Percentiles rank a stretch among this genome's conserved stretches.
Evolutionary conservation across 2,329 filamentous ascomycete genomes (phyloP).

Genomic region (Ilyonectria sp.): DNA sequence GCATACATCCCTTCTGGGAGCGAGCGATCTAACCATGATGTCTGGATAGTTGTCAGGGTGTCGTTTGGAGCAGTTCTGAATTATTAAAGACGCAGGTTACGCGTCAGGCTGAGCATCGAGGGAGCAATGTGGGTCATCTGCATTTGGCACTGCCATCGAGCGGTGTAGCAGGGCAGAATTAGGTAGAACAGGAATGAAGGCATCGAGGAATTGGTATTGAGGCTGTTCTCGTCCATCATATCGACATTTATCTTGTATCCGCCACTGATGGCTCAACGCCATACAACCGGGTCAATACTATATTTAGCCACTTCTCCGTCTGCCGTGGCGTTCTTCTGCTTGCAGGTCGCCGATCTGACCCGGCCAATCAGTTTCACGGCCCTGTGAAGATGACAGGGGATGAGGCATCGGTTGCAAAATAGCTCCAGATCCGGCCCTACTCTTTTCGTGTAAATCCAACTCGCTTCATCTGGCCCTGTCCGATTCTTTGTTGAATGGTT

Average conservation of each 20-base stretch:
- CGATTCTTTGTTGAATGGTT: constrained; percentile 32
- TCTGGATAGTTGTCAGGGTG: constrained; percentile 13
- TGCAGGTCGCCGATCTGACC: not conserved
- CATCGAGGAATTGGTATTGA: not conserved
- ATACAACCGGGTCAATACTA: not conserved
- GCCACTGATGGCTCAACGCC: not conserved
- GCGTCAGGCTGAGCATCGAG: not conserved
- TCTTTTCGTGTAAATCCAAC: not conserved
- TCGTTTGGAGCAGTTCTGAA: constrained; percentile 39
- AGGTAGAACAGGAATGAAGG: not conserved
- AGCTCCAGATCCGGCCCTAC: not conserved
- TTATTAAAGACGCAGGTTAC: not conserved
- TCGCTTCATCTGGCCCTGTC: not conserved
- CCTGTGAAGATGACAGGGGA: not conserved
- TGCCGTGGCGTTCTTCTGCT: not conserved
- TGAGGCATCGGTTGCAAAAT: not conserved
- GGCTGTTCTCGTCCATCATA: not conserved
- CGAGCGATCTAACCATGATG: not conserved
- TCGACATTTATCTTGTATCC: not conserved
- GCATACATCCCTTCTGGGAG: not conserved
- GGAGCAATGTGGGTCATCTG: not conserved
- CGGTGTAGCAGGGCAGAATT: not conserved
- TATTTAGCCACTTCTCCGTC: not conserved
- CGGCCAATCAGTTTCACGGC: not conserved
- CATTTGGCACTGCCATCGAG: not conserved